phyloP scores from a whole-genome alignment of 202 grass and related monocot species.

The Schoenoplectus triqueter region DNA sequence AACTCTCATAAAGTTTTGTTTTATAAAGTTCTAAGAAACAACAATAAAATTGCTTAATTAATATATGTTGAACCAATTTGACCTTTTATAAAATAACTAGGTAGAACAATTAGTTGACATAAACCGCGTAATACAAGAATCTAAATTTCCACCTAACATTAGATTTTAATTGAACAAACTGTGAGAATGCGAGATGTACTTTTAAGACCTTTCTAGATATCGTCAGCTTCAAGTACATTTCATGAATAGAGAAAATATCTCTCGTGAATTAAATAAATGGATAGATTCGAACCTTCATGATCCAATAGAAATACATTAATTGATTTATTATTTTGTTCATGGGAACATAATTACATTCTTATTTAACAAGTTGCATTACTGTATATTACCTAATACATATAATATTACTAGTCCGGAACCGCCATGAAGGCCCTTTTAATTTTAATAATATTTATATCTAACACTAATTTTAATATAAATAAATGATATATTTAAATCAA shows the following conservation, averaged over 20 bases:
- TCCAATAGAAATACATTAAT: neutral
- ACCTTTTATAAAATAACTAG: neutral
- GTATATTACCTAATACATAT: no score
- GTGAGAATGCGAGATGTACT: no score
- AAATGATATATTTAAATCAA: no score
- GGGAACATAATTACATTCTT: neutral
- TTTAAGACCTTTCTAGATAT: no score
- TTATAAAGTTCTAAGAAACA: neutral
- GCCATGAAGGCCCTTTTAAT: no score
- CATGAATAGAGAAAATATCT: neutral
- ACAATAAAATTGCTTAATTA: conserved; percentile 8
- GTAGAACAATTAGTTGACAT: neutral
- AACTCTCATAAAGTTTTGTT: neutral
- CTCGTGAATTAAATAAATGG: conserved; percentile 2
- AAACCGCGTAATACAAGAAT: neutral
- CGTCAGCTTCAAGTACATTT: neutral
- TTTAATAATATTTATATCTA: no score
- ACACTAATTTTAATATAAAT: no score
- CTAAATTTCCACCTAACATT: neutral
- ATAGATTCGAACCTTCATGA: conserved; percentile 14
- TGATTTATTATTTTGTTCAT: neutral
- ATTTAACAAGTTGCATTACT: neutral
- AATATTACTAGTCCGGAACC: no score
- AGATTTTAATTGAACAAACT: neutral
- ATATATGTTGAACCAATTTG: conserved; percentile 16